Conservation (phyloP, 2,329 filamentous ascomycete genomes). For the Ceratocystiopsis brevicomis region DNA sequence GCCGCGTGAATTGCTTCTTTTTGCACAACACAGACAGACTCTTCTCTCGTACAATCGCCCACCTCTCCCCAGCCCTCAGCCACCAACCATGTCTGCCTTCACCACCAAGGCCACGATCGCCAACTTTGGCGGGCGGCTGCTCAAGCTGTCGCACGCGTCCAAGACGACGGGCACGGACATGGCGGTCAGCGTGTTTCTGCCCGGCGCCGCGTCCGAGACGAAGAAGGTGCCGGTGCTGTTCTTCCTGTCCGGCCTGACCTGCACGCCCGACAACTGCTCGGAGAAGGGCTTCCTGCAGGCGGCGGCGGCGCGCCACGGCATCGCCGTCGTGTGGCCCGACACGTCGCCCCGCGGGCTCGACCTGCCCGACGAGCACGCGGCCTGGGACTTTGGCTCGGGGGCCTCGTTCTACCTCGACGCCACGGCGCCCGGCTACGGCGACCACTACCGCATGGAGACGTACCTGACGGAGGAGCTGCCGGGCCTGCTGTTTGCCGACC, state of each 20-base stretch:
- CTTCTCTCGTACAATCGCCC: no score
- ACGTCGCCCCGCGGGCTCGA: conserved; percentile 75
- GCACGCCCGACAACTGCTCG: conserved; percentile 71
- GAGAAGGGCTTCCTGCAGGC: conserved; percentile 85
- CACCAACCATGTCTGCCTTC: conserved; percentile 47
- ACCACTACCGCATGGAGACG: conserved; percentile 82
- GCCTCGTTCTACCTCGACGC: conserved; percentile 94
- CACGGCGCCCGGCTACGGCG: conserved; percentile 47
- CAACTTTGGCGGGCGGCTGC: conserved; percentile 82
- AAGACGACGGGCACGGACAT: conserved; percentile 67
- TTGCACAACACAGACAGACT: no score
- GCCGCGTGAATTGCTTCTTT: no score
- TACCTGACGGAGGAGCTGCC: conserved; percentile 89
- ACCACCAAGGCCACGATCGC: conserved; percentile 76
- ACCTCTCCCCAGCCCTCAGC: no score
- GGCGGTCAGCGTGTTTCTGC: conserved; percentile 83
- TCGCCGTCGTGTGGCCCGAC: conserved; percentile 90
- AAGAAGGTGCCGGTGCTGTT: conserved; percentile 67
- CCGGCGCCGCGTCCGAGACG: conserved; percentile 34
- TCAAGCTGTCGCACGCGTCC: conserved; percentile 82
- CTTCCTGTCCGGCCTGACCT: conserved; percentile 88
- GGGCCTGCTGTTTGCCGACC: conserved; percentile 41
- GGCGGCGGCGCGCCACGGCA: conserved; percentile 56
- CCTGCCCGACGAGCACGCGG: conserved; percentile 68
- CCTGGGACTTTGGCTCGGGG: conserved; percentile 79